phyloP scores from a whole-genome alignment of 306 rosid species.

The Cicer cuneatum region DNA sequence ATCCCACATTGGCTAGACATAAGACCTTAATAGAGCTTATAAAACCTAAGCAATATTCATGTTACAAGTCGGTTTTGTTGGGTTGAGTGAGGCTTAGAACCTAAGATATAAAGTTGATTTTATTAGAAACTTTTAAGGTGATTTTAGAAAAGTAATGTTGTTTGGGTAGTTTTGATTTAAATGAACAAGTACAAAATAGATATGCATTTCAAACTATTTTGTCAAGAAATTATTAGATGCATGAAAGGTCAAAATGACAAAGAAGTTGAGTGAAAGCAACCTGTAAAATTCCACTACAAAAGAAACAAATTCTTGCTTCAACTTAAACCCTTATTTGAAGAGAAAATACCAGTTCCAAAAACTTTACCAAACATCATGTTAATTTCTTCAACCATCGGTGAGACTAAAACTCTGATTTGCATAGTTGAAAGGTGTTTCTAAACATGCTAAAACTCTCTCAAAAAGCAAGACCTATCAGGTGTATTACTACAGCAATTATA shows the following conservation, averaged over 20 bases:
- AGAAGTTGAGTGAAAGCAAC: conserved; percentile 2
- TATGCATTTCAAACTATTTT: not conserved
- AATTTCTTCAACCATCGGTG: not conserved
- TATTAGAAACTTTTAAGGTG: not conserved
- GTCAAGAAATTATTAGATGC: not conserved
- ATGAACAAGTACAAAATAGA: not conserved
- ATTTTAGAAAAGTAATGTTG: not conserved
- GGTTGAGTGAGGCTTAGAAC: not conserved
- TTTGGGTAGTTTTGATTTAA: not conserved
- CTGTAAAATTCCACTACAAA: not conserved
- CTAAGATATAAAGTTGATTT: not conserved
- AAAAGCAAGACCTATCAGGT: conserved; percentile 17
- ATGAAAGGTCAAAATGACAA: not conserved
- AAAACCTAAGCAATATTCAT: not conserved
- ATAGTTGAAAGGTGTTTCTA: not conserved
- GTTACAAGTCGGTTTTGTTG: not conserved
- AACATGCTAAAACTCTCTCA: conserved; percentile 20
- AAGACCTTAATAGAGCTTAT: not conserved
- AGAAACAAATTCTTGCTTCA: not conserved
- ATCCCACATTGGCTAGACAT: not conserved
- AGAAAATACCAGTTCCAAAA: not conserved
- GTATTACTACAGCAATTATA: conserved; percentile 3
- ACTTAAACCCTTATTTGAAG: not conserved
- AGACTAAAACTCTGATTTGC: conserved; percentile 3
- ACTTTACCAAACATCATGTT: not conserved